Percentiles rank a stretch among this genome's conserved stretches.
These are phyloP conservation scores for Cornus florida DNA, from an alignment of 148 eudicot genomes.

Conservation along the genomic window DNA sequence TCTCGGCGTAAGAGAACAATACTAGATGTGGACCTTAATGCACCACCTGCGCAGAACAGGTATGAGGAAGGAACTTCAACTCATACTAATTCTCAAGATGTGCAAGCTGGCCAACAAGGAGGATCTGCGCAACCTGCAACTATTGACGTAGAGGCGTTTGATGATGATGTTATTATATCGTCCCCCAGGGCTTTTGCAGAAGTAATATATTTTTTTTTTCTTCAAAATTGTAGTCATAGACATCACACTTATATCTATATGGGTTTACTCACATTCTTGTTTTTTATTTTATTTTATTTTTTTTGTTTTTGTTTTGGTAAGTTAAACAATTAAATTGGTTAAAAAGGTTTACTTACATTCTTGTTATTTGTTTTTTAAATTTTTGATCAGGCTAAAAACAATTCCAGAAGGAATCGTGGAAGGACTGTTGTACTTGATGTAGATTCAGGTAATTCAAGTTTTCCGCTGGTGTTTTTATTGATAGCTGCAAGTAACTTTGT, in stretches of 20 bases:
- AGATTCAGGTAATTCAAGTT: constrained; percentile 51
- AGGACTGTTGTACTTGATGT: constrained; percentile 61
- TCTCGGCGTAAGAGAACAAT: constrained; percentile 41
- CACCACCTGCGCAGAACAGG: constrained; percentile 33
- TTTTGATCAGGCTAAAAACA: constrained; percentile 65
- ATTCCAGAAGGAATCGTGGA: constrained; percentile 62
- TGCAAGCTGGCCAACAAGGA: constrained; percentile 29
- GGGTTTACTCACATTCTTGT: not conserved
- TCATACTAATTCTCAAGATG: constrained; percentile 16
- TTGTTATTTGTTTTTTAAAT: constrained; percentile 2
- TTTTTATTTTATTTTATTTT: too few relatives aligned
- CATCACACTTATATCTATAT: not conserved
- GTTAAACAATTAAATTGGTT: too few relatives aligned
- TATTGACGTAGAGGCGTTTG: constrained; percentile 75
- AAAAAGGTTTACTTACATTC: not conserved
- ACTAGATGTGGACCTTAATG: constrained; percentile 67
- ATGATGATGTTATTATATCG: constrained; percentile 77
- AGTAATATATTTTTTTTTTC: constrained; percentile 32
- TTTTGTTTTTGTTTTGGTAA: too few relatives aligned
- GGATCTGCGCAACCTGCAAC: constrained; percentile 38
- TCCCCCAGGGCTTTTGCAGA: constrained; percentile 80
- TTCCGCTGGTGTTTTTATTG: not conserved
- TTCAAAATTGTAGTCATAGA: not conserved
- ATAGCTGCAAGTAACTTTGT: not conserved
- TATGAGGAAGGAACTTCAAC: constrained; percentile 49